These are phyloP conservation scores for Hyaloscypha bicolor DNA, from an alignment of 495 filamentous ascomycete species.

Conservation along the genomic window DNA sequence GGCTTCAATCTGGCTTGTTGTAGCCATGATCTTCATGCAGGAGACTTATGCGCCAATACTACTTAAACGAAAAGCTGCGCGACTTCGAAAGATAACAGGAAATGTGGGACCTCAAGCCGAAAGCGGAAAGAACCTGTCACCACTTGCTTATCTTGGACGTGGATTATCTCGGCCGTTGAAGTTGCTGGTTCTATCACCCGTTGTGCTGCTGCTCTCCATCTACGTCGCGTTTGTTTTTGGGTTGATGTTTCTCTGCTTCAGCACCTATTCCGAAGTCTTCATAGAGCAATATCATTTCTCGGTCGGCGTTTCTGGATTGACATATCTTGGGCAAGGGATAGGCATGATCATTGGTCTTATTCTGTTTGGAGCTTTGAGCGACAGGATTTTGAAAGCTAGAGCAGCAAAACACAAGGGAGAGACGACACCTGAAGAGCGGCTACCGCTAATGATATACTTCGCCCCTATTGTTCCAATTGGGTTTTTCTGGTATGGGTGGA, in stretches of 20 bases:
- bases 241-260: constrained; percentile 70
- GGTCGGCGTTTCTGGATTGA: constrained; percentile 62
- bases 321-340: constrained; percentile 67
- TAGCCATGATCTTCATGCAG: constrained; percentile 52
- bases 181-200: constrained; percentile 59
- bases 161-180: constrained; percentile 58
- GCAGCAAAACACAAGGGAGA: background rate
- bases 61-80: constrained; percentile 55
- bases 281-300: constrained; percentile 58
- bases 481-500: constrained; percentile 74
- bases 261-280: constrained; percentile 65
- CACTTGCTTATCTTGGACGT: constrained; percentile 45
- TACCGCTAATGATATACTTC: constrained; percentile 62
- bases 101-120: constrained; percentile 64
- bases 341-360: constrained; percentile 35
- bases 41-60: constrained; percentile 57
- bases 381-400: background rate
- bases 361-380: constrained; percentile 31
- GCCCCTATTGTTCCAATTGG: constrained; percentile 62
- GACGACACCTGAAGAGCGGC: constrained; percentile 63
- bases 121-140: constrained; percentile 51
- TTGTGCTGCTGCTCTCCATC: constrained; percentile 56
- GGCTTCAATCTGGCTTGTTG: background rate
- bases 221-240: constrained; percentile 66
- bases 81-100: constrained; percentile 58